These are phyloP conservation scores for Hymenochaete sp. DNA, from an alignment of 1,284 basidiomycete genomes.

Conservation along the genomic window DNA sequence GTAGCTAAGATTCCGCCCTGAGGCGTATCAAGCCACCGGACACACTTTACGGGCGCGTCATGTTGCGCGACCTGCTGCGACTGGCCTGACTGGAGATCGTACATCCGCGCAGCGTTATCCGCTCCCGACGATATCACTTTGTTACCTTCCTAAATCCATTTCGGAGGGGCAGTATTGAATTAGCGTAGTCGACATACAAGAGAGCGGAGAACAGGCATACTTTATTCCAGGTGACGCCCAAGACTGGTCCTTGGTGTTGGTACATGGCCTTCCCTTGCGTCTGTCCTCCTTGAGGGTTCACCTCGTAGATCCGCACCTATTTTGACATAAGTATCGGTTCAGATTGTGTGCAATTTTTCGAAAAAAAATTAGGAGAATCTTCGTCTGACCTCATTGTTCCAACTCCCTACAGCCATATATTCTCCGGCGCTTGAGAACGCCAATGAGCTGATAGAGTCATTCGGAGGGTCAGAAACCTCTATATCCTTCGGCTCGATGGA, in stretches of 20 bases:
- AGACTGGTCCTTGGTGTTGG: slow-evolving; percentile 72
- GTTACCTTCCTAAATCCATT: slow-evolving; percentile 51
- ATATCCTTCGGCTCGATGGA: slow-evolving; percentile 64
- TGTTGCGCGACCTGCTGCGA: slow-evolving; percentile 72
- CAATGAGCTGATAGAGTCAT: slow-evolving; percentile 66
- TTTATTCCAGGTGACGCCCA: slow-evolving; percentile 79
- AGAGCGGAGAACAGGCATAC: slow-evolving; percentile 29
- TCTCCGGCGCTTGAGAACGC: slow-evolving; percentile 58
- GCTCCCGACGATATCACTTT: slow-evolving; percentile 79
- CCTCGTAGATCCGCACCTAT: slow-evolving; percentile 57
- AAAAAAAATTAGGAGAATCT: too few species aligned
- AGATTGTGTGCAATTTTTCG: too few species aligned
- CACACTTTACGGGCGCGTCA: slow-evolving; percentile 71
- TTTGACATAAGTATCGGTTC: too few species aligned
- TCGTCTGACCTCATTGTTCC: slow-evolving; percentile 63
- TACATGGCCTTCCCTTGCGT: slow-evolving; percentile 77
- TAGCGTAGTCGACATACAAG: not conserved
- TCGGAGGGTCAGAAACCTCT: slow-evolving; percentile 63
- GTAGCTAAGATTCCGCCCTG: slow-evolving; percentile 68
- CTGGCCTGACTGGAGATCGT: slow-evolving; percentile 70
- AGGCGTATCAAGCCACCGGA: slow-evolving; percentile 68
- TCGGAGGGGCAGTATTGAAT: not conserved
- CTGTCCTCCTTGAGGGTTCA: slow-evolving; percentile 41
- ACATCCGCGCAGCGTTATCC: slow-evolving; percentile 79
- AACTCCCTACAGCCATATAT: slow-evolving; percentile 67